A percentile compares a stretch with the other conserved stretches of the same genome.
Conservation (phyloP, 1,139 yeast species). For the Magnusiomyces clavatus region DNA sequence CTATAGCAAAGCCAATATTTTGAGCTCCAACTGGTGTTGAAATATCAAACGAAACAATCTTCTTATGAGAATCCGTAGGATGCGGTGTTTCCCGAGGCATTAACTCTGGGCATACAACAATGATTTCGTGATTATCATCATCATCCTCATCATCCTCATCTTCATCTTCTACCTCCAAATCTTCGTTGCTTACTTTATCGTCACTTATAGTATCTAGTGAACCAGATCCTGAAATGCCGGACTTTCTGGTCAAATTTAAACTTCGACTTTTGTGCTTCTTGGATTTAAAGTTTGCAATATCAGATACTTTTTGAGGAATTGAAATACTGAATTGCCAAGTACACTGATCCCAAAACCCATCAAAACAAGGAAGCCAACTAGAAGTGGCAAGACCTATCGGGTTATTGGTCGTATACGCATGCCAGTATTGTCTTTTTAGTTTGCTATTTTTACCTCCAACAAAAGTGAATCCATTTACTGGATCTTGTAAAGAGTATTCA, state of each 20-base stretch:
- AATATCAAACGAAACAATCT: constrained; percentile 69
- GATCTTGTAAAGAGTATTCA: constrained; percentile 57
- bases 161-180: constrained; percentile 31
- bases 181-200: constrained; percentile 20
- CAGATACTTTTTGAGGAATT: constrained; percentile 72
- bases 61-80: constrained; percentile 60
- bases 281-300: constrained; percentile 40
- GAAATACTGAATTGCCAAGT: constrained; percentile 89
- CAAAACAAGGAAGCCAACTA: constrained; percentile 95
- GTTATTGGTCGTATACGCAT: constrained; percentile 76
- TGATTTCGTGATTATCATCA: constrained; percentile 50
- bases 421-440: constrained; percentile 50
- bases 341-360: constrained; percentile 77
- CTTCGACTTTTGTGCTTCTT: constrained; percentile 3
- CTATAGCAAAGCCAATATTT: constrained; percentile 94
- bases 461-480: constrained; percentile 71
- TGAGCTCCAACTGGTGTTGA: constrained; percentile 88
- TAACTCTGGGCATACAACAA: constrained; percentile 73
- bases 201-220: constrained; percentile 1
- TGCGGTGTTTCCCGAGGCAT: constrained; percentile 42
- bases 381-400: constrained; percentile 78
- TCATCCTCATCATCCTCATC: constrained; percentile 34
- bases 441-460: constrained; percentile 42
- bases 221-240: constrained; percentile 33
- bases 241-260: constrained; percentile 30